A percentile compares a stretch with the other conserved stretches of the same genome.
These are phyloP conservation scores for Blastomyces parvus DNA, from an alignment of 2,329 filamentous ascomycete species.

Conservation along the genomic window DNA sequence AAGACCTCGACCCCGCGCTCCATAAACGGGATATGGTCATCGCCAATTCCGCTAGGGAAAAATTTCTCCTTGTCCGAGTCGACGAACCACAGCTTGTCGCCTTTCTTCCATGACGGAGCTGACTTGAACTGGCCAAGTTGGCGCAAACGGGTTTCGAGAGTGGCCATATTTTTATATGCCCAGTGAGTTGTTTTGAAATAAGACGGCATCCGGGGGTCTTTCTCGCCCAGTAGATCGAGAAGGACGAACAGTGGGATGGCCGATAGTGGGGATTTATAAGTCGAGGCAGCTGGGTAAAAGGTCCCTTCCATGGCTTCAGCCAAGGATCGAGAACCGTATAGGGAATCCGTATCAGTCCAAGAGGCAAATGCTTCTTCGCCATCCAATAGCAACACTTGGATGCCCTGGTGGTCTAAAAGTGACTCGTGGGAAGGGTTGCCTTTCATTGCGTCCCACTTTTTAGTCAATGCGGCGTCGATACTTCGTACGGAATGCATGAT, in stretches of 20 bases:
- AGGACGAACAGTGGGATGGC: conserved; percentile 83
- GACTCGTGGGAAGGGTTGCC: conserved; percentile 35
- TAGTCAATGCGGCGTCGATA: conserved; percentile 67
- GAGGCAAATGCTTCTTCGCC: conserved; percentile 82
- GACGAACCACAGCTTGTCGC: conserved; percentile 51
- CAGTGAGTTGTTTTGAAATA: conserved; percentile 89
- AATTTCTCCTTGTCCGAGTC: conserved; percentile 49
- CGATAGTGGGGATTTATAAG: conserved; percentile 62
- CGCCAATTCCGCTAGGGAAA: conserved; percentile 53
- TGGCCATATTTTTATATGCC: conserved; percentile 72
- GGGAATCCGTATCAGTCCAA: conserved; percentile 73
- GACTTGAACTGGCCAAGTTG: conserved; percentile 57
- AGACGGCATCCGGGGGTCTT: conserved; percentile 62
- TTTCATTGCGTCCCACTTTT: conserved; percentile 70
- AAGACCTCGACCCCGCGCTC: conserved; percentile 73
- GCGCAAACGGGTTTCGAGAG: conserved; percentile 64
- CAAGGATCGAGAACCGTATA: conserved; percentile 78
- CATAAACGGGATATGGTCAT: conserved; percentile 92
- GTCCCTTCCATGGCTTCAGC: conserved; percentile 71
- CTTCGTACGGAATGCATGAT: conserved; percentile 75
- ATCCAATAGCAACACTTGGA: conserved; percentile 84
- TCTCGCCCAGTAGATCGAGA: conserved; percentile 74
- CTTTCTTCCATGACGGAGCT: conserved; percentile 38
- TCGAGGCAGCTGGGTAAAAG: conserved; percentile 60
- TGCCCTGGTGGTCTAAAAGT: conserved; percentile 61